Evolutionary conservation across 306 rosid genomes (phyloP), one percentile per base, ranked within the genome.

Genomic region (Biancaea sappan): DNA sequence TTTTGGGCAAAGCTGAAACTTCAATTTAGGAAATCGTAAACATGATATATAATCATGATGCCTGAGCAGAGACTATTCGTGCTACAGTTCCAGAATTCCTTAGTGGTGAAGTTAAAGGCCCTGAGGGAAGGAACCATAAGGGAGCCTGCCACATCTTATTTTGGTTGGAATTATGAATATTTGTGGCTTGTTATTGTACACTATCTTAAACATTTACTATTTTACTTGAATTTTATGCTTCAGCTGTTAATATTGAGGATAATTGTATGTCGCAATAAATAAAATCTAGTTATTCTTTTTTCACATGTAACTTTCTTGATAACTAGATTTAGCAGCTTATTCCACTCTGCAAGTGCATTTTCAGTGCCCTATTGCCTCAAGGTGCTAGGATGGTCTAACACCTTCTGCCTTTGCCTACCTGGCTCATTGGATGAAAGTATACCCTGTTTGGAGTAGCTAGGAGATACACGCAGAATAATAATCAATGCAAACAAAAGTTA

Each of bases 1-100:
- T 56, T 59, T 52, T 66, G 56, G 60, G 24, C 66, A 46, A 46
- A 66, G 66, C 64, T 50, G 52, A 56, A 41, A 71, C 71, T 64
- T 58, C 29, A 68, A 47, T 37, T 56, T 13, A 43, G 48, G 65
- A 18, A 9, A 8, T 2, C 9, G 0, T 18, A 32, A 34, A 26
- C 25, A 18, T 18, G 4, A n/a, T 61, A 22, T 18, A 11, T 34
- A 34, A 61, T 8, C 25, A 50, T 19, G 4, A 50, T 24, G n/a
- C 58, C 29, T 71, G 70, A 16, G 16, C 31, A 48, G 50, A 66
- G 65, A 73, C 28, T 37, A 46, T 31, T 58, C 66, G 31, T 66
- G 73, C 48, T 54, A 61, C 65, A 32, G 53, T 60, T 47, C 31
- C 34, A 15, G 8, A 34, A 43, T 59, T 46, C 43, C 43, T 63